Evolutionary conservation across 2,329 filamentous ascomycete genomes (phyloP), one percentile per base, ranked within the genome.

Genomic region (Cercospora sp.): DNA sequence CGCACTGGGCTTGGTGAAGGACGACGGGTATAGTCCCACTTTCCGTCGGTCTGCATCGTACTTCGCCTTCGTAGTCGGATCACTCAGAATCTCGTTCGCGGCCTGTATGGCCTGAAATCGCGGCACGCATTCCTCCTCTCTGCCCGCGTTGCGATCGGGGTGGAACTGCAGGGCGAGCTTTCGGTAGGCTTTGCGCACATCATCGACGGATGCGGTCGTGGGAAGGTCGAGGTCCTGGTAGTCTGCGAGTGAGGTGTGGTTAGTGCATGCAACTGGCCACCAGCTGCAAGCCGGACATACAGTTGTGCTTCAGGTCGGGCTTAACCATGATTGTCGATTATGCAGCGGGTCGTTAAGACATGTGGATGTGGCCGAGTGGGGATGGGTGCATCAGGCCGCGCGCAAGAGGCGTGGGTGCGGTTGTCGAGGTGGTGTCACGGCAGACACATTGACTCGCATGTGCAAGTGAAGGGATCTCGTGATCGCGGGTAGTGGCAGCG

Each of bases 51-150:
- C 87, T n/a, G 82, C 82, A 76, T 90, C 88, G 73, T 90, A 90
- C 76, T 86, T 87, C 43, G 82, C 76, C 69, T 88, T 86, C 72
- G 84, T 81, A n/a, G 81, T 80, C 1, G 85, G 81, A 73, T 90
- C 88, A 71, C 82, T 85, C 57, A 92, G 82, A 63, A 97, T 85
- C 78, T 97, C 93, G 77, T 96, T 90, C 24, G 93, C 93, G 4
- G 91, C 88, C 79, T 96, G 92, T 60, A 97, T 96, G 61, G 90
- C 87, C 79, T 96, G 91, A 76, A 97, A 97, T 76, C 92, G 91
- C 34, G 90, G 85, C 72, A 91, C 92, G 77, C 90, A 91, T 76
- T 94, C 92, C 66, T 87, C 81, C 80, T 97, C 93, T 76, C 87
- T 88, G 62, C 93, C 93, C 10, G 90, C 92, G 76, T 97, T 97